Evolutionary conservation across 148 eudicot species (phyloP).

Genomic region (Nyssa sinensis): DNA sequence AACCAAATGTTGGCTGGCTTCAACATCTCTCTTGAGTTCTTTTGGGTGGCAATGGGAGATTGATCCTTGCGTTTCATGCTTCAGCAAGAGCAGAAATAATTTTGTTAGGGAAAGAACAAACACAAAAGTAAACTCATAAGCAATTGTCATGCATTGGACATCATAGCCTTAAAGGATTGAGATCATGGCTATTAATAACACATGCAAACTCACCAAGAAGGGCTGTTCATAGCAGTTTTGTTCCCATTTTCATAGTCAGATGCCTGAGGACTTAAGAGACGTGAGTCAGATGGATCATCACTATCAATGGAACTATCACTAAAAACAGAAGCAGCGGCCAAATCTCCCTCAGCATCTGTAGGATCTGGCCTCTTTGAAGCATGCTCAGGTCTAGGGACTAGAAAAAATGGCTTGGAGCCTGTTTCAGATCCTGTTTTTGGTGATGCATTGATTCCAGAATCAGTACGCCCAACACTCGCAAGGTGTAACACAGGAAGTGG

Average conservation of each 20-base stretch:
- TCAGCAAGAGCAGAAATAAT: slow-evolving; percentile 10
- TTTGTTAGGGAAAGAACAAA: neutral
- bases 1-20: slow-evolving; percentile 17
- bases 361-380: slow-evolving; percentile 16
- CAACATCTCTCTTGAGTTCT: slow-evolving; percentile 21
- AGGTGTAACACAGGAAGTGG: slow-evolving; percentile 27
- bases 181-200: neutral
- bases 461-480: neutral
- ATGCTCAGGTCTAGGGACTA: slow-evolving; percentile 24
- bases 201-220: slow-evolving; percentile 24
- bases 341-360: slow-evolving; percentile 26
- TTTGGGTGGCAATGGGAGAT: slow-evolving; percentile 8
- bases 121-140: neutral
- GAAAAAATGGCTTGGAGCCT: slow-evolving; percentile 21
- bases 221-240: slow-evolving; percentile 22
- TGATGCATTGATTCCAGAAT: slow-evolving; percentile 18
- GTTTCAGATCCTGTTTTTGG: slow-evolving; percentile 15
- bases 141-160: neutral
- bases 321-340: slow-evolving; percentile 30
- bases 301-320: slow-evolving; percentile 28
- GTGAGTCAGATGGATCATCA: slow-evolving; percentile 33
- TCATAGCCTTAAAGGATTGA: neutral
- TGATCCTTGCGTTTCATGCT: slow-evolving; percentile 25
- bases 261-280: slow-evolving; percentile 32
- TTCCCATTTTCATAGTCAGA: slow-evolving; percentile 35